Percentiles rank a stretch among this genome's conserved stretches.
phyloP scores from a whole-genome alignment of 1,139 yeast genomes.

The Magnusiomyces paraingens region DNA sequence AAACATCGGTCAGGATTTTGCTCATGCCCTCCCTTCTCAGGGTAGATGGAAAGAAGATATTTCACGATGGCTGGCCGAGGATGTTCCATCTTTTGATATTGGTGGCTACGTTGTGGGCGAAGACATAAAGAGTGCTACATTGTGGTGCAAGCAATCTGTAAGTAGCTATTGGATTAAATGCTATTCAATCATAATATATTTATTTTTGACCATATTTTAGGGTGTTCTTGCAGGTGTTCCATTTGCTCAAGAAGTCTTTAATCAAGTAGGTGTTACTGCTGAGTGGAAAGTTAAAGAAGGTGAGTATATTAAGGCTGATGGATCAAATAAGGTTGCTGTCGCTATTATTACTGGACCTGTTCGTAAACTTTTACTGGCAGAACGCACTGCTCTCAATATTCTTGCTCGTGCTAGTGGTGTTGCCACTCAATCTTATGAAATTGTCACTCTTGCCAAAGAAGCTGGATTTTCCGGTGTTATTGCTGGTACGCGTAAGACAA shows the following conservation, averaged over 20 bases:
- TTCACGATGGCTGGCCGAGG: slow-evolving; percentile 72
- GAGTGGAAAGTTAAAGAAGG: slow-evolving; percentile 78
- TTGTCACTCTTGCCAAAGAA: slow-evolving; percentile 55
- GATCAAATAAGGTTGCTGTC: slow-evolving; percentile 56
- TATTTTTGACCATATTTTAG: neutral
- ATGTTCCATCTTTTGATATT: slow-evolving; percentile 87
- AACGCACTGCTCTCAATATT: slow-evolving; percentile 77
- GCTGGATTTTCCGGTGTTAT: slow-evolving; percentile 77
- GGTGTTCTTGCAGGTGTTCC: slow-evolving; percentile 89
- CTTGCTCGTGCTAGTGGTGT: slow-evolving; percentile 82
- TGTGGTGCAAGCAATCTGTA: slow-evolving; percentile 64
- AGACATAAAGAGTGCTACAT: slow-evolving; percentile 60
- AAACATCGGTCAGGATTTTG: slow-evolving; percentile 31
- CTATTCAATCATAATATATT: neutral
- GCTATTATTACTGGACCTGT: slow-evolving; percentile 80
- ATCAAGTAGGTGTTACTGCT: slow-evolving; percentile 63
- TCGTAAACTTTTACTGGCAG: slow-evolving; percentile 70
- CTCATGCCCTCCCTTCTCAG: slow-evolving; percentile 60
- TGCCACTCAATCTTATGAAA: slow-evolving; percentile 62
- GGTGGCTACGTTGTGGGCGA: slow-evolving; percentile 95
- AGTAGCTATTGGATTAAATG: no score
- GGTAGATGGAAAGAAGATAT: slow-evolving; percentile 78
- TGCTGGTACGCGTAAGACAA: slow-evolving; percentile 98
- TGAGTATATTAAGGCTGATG: slow-evolving; percentile 37
- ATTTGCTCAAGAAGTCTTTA: slow-evolving; percentile 78